A percentile compares a stretch with the other conserved stretches of the same genome.
phyloP scores from a whole-genome alignment of 2,329 filamentous ascomycete genomes.

The Pseudogymnoascus sp. region DNA sequence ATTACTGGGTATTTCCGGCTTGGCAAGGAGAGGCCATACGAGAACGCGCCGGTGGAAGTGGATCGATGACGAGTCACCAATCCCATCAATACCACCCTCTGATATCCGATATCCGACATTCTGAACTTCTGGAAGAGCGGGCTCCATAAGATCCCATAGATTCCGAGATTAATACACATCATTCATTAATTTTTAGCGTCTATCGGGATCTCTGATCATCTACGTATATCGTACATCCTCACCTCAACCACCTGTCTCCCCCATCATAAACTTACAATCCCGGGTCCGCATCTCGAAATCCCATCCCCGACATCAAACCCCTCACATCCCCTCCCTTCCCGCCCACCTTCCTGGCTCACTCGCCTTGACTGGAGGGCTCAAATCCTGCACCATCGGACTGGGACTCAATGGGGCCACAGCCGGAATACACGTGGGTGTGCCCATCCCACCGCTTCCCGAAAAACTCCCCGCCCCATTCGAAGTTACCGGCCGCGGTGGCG shows the following conservation, averaged over 20 bases:
- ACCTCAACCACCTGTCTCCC: neutral
- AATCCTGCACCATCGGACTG: constrained; percentile 45
- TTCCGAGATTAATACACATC: neutral
- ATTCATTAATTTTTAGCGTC: neutral
- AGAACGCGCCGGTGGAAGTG: neutral
- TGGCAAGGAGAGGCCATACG: neutral
- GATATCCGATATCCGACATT: too few relatives aligned
- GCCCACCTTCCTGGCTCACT: constrained; percentile 1
- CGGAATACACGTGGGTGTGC: constrained; percentile 42
- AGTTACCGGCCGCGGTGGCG: constrained; percentile 24
- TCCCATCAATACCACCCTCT: neutral
- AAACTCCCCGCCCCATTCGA: constrained; percentile 22
- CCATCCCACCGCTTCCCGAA: constrained; percentile 12
- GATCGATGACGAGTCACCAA: neutral
- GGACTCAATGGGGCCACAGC: constrained; percentile 50
- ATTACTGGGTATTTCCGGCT: constrained; percentile 6
- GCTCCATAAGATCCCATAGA: neutral
- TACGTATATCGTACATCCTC: constrained; percentile 7
- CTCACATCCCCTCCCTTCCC: neutral
- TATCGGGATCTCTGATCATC: neutral
- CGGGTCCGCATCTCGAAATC: neutral
- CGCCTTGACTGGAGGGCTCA: constrained; percentile 54
- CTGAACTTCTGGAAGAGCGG: neutral
- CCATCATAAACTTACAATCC: neutral
- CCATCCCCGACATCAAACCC: neutral